Conservation (phyloP, 2,329 filamentous ascomycete genomes). For the Dactylellina parvicollis region DNA sequence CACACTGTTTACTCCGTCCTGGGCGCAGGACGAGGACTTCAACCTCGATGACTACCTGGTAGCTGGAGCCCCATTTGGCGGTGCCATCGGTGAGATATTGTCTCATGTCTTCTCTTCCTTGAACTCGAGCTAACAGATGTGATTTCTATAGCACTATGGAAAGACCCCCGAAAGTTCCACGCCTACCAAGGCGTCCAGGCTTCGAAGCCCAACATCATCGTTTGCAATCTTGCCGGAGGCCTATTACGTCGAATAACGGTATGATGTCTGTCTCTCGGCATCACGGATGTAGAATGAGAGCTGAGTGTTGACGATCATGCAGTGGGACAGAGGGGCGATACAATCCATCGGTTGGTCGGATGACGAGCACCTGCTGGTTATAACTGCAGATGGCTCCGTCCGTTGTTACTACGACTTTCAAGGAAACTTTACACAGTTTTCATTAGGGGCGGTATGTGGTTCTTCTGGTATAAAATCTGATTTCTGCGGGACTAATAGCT, state of each 20-base stretch:
- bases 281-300: conserved; percentile 7
- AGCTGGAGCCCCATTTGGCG: conserved; percentile 89
- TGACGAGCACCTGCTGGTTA: conserved; percentile 87
- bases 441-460: conserved; percentile 71
- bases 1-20: conserved; percentile 90
- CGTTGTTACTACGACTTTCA: conserved; percentile 91
- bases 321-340: conserved; percentile 90
- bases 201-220: conserved; percentile 84
- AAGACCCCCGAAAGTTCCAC: conserved; percentile 85
- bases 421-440: conserved; percentile 93
- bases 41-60: conserved; percentile 95
- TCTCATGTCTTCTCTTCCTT: neutral
- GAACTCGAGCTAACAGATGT: conserved; percentile 14
- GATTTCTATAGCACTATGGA: conserved; percentile 76
- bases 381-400: conserved; percentile 89
- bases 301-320: conserved; percentile 31
- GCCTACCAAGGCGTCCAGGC: conserved; percentile 75
- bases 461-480: neutral
- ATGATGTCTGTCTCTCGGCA: conserved; percentile 50
- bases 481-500: conserved; percentile 12
- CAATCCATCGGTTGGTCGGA: conserved; percentile 95
- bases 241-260: conserved; percentile 80
- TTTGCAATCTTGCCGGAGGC: conserved; percentile 93
- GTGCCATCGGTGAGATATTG: conserved; percentile 81
- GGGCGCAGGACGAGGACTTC: conserved; percentile 78